Evolutionary conservation across 176 grass and related monocot species (phyloP).

Genomic region (Pontederia crassipes): DNA sequence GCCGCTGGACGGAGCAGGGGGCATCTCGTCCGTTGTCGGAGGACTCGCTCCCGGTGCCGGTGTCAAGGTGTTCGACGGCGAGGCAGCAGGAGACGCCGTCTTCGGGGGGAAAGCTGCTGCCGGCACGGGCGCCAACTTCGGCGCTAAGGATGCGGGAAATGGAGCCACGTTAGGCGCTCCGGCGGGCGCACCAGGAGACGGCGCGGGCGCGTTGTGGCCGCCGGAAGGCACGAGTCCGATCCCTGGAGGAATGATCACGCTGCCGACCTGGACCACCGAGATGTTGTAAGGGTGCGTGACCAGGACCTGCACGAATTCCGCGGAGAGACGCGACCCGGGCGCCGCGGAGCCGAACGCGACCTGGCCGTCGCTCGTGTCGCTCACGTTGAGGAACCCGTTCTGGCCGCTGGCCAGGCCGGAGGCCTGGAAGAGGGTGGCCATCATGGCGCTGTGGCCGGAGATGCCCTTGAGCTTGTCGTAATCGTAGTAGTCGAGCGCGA

Average conservation of each 20-base stretch:
- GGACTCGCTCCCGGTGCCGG: not conserved
- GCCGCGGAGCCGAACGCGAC: constrained; percentile 5
- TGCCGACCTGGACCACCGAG: constrained; percentile 1
- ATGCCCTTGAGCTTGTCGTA: constrained; percentile 31
- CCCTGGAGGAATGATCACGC: not conserved
- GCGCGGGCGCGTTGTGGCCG: not conserved
- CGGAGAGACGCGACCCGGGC: not conserved
- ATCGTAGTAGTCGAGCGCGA: constrained; percentile 42
- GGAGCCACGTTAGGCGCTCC: not conserved
- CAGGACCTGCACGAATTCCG: not conserved
- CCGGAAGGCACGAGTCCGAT: not conserved
- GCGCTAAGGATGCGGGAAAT: not conserved
- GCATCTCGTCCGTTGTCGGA: too few species aligned
- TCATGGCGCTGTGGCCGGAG: not conserved
- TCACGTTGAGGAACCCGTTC: constrained; percentile 16
- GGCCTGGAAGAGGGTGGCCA: constrained; percentile 34
- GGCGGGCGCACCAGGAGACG: too few species aligned
- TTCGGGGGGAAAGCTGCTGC: not conserved
- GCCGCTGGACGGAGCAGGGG: too few species aligned
- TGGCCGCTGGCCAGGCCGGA: constrained; percentile 1
- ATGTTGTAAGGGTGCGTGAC: constrained; percentile 11
- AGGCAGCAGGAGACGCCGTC: not conserved
- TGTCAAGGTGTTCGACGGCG: not conserved
- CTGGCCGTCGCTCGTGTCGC: not conserved
- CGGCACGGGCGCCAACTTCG: not conserved